Base-by-base conservation (phyloP, 2,329 filamentous ascomycete species). In the Claviceps sp. region DNA sequence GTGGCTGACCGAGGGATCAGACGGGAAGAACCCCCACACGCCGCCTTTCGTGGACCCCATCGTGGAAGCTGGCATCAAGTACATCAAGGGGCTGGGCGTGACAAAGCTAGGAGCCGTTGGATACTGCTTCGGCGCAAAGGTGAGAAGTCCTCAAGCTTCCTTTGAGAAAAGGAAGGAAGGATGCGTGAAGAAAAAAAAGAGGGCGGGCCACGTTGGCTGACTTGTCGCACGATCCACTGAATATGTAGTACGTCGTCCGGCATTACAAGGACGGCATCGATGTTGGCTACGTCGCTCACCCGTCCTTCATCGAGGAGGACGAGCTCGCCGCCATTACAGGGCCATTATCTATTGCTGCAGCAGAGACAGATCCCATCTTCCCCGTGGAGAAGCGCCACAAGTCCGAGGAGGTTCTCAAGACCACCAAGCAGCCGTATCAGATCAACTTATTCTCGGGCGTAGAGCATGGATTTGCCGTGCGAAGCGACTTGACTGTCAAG, bases 391-490 rank as follows among this genome's bases (percentile, higher is more conserved):
- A 76, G 59, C 74, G 83, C 38, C 66, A 73, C 55, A 67, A 74
- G 60, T 75, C 78, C 3, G 83, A 86, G 64, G 73, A 74, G 26
- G 74, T 84, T 29, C 71, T 88, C 44, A 61, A 64, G 36, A 67
- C 74, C 50, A 75, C 73, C 29, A 68, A 66, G 2, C 66, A 73
- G 52, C 68, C 80, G 7, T 91, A 82, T 67, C 82, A 88, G 64
- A 76, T 89, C 53, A 80, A 74, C 55, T 66, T 91, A 43, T 91
- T 82, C 71, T 78, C 79, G 16, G 79, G 78, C 39, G 82, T 85
- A 6, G 64, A 70, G 54, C 87, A 93, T 62, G 87, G 87, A 0
- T 93, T 91, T 60, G 82, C 80, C 16, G 82, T 88, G 7, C 76
- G 86, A 38, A 78, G 72, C 4, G 81, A 91, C 59, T 52, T 75